Conservation (phyloP, 2,329 filamentous ascomycete genomes). For the Phaeosphaeriaceae sp. region DNA sequence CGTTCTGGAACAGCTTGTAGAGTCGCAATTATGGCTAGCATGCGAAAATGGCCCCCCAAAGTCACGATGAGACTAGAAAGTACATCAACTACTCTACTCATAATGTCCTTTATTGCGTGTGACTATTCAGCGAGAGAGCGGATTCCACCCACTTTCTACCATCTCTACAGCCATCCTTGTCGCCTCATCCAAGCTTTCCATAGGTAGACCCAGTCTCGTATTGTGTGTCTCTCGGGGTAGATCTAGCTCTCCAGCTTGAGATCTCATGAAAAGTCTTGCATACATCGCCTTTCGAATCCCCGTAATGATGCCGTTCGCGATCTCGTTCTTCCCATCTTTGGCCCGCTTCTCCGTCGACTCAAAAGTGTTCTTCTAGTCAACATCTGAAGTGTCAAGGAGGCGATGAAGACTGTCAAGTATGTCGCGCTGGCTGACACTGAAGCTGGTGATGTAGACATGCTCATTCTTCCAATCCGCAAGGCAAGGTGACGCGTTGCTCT, state of each 20-base stretch:
- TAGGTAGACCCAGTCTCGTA: neutral
- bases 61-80: neutral
- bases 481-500: no score
- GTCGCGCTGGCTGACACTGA: no score
- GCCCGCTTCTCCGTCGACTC: neutral
- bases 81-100: neutral
- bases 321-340: neutral
- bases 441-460: no score
- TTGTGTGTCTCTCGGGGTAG: neutral
- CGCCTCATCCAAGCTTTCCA: neutral
- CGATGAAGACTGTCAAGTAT: no score
- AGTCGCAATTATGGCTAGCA: neutral
- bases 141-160: neutral
- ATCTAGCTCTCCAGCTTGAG: neutral
- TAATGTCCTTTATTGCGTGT: neutral
- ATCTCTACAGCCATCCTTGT: neutral
- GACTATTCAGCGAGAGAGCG: neutral
- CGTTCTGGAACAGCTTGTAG: slow-evolving; percentile 7
- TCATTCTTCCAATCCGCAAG: no score
- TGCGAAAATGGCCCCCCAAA: neutral
- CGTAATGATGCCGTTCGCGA: neutral
- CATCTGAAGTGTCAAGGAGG: no score
- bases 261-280: neutral
- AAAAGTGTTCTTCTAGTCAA: no score
- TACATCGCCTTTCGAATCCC: neutral